These are phyloP conservation scores for Bertia moriformis DNA, from an alignment of 2,329 filamentous ascomycete genomes.

Conservation along the genomic window DNA sequence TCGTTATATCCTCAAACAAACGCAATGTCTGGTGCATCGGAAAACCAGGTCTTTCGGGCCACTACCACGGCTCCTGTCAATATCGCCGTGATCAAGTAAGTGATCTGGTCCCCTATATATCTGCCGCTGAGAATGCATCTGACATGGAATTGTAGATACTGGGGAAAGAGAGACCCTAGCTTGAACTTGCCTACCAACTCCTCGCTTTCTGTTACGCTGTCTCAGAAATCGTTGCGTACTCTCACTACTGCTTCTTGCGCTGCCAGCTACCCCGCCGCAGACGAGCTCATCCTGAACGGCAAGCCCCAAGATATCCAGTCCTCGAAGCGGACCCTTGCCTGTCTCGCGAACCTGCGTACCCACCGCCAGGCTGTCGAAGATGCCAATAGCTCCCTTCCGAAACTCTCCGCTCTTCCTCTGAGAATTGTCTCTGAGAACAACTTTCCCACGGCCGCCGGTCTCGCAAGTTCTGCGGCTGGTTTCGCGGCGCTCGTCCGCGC, in stretches of 20 bases:
- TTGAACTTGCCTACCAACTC: conserved; percentile 97
- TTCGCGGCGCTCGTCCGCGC: conserved; percentile 65
- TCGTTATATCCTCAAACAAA: not conserved
- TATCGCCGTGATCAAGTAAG: conserved; percentile 79
- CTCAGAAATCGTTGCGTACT: conserved; percentile 82
- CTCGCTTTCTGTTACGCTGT: conserved; percentile 90
- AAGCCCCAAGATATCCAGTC: conserved; percentile 62
- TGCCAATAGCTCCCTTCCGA: conserved; percentile 59
- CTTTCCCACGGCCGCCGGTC: conserved; percentile 91
- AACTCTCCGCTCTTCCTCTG: conserved; percentile 63
- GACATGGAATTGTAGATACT: conserved; percentile 41
- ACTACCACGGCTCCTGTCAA: conserved; percentile 96
- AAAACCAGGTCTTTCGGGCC: conserved; percentile 59
- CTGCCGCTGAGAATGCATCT: not conserved
- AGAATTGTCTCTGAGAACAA: conserved; percentile 94
- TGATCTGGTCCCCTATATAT: too few species aligned
- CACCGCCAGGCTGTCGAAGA: conserved; percentile 51
- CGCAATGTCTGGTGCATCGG: conserved; percentile 9
- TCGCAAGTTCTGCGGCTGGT: conserved; percentile 59
- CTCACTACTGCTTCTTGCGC: conserved; percentile 93
- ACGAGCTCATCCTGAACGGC: conserved; percentile 75
- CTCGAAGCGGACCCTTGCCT: conserved; percentile 82
- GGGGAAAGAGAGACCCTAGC: conserved; percentile 89
- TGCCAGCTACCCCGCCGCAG: conserved; percentile 42
- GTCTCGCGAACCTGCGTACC: conserved; percentile 70